Percentiles rank a stretch among this genome's conserved stretches.
phyloP scores from a whole-genome alignment of 2,329 filamentous ascomycete species.

The Cercospora brassicicola region DNA sequence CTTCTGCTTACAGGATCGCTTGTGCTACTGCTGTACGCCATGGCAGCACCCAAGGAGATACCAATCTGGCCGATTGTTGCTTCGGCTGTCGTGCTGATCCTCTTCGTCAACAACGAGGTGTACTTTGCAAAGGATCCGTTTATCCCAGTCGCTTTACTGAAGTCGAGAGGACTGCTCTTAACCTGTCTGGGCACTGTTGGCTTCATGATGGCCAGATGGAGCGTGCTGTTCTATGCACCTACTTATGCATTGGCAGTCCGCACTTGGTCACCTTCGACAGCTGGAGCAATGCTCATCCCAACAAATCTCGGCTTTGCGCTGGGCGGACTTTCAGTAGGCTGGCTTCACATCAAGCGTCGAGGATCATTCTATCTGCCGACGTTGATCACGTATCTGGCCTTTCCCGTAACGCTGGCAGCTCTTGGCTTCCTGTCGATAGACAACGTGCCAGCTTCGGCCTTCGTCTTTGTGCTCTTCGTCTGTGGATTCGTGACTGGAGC shows the following conservation, averaged over 20 bases:
- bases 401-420: conserved; percentile 59
- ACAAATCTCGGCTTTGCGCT: conserved; percentile 77
- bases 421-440: conserved; percentile 60
- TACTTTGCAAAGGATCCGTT: conserved; percentile 67
- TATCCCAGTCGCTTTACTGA: conserved; percentile 69
- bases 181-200: conserved; percentile 73
- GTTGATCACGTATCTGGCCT: conserved; percentile 58
- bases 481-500: conserved; percentile 75
- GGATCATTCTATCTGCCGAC: conserved; percentile 67
- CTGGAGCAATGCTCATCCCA: conserved; percentile 74
- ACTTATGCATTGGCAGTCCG: conserved; percentile 77
- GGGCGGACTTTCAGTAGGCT: conserved; percentile 71
- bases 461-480: conserved; percentile 62
- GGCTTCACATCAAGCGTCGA: conserved; percentile 70
- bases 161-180: conserved; percentile 68
- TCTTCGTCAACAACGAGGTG: conserved; percentile 63
- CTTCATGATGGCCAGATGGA: conserved; percentile 80
- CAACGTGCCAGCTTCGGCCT: conserved; percentile 52
- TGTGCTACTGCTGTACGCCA: conserved; percentile 69
- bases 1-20: conserved; percentile 63
- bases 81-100: conserved; percentile 59
- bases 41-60: conserved; percentile 64
- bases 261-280: conserved; percentile 65
- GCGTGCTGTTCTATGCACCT: conserved; percentile 76
- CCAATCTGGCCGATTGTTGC: conserved; percentile 60